Conservation (phyloP, 2,329 filamentous ascomycete genomes). For the Rhynchosporium agropyri region DNA sequence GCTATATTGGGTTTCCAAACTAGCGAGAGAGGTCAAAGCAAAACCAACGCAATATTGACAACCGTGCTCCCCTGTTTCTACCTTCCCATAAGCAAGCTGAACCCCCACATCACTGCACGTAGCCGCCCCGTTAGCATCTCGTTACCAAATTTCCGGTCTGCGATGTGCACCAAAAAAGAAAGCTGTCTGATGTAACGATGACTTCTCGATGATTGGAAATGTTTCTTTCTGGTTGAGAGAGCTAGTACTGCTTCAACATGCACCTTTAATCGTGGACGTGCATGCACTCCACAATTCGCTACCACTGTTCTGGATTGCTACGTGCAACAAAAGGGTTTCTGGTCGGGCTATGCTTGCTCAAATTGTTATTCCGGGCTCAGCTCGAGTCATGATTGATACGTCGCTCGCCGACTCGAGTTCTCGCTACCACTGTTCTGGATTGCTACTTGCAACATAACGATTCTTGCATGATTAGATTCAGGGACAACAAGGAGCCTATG, state of each 20-base stretch:
- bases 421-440: slow-evolving; percentile 11
- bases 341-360: background rate
- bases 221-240: slow-evolving; percentile 1
- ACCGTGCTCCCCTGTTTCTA: background rate
- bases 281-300: slow-evolving; percentile 16
- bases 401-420: background rate
- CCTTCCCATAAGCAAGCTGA: background rate
- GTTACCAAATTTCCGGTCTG: slow-evolving; percentile 9
- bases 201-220: slow-evolving; percentile 2
- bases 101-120: slow-evolving; percentile 11
- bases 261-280: background rate
- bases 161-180: slow-evolving; percentile 12
- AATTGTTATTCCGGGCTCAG: too few relatives aligned
- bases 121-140: background rate
- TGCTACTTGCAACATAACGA: slow-evolving; percentile 6
- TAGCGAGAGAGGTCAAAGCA: background rate
- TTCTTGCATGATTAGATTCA: background rate
- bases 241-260: background rate
- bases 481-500: background rate
- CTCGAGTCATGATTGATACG: slow-evolving; percentile 2
- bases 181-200: background rate
- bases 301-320: slow-evolving; percentile 26
- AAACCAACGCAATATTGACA: slow-evolving; percentile 10
- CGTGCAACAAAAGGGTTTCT: slow-evolving; percentile 24
- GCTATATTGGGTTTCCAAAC: background rate